phyloP scores from a whole-genome alignment of 2,329 filamentous ascomycete species.

The Fragosphaeria purpurea region DNA sequence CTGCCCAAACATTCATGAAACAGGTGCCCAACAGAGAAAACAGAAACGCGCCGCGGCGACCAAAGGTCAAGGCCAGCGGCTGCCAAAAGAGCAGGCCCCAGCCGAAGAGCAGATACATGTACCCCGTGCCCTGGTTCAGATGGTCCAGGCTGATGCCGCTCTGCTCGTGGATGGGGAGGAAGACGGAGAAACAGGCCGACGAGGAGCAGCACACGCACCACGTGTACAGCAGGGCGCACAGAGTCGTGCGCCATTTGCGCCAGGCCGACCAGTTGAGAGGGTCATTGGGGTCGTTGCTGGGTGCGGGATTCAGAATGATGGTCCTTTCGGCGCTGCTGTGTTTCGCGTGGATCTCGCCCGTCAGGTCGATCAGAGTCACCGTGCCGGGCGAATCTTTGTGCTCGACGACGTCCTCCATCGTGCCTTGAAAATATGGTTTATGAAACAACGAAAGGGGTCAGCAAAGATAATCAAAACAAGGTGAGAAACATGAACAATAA shows the following conservation, averaged over 20 bases:
- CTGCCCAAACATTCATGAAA: conserved; percentile 25
- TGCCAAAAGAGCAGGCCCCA: conserved; percentile 37
- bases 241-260: conserved; percentile 14
- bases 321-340: neutral
- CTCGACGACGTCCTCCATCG: neutral
- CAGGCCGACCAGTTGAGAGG: conserved; percentile 22
- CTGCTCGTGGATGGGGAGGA: conserved; percentile 34
- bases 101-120: conserved; percentile 33
- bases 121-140: conserved; percentile 39
- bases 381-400: conserved; percentile 1
- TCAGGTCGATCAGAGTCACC: conserved; percentile 1
- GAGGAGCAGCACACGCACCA: conserved; percentile 17
- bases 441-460: too few relatives aligned
- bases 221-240: neutral
- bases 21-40: conserved; percentile 19
- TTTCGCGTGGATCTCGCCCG: neutral
- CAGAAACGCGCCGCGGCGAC: conserved; percentile 18
- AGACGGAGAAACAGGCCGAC: conserved; percentile 38
- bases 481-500: too few relatives aligned
- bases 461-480: too few relatives aligned
- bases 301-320: conserved; percentile 4
- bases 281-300: conserved; percentile 4
- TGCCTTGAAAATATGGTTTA: too few relatives aligned
- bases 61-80: conserved; percentile 34
- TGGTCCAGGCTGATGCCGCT: conserved; percentile 33